Conservation (phyloP, 345 rosid genomes). For the Isatis tinctoria region DNA sequence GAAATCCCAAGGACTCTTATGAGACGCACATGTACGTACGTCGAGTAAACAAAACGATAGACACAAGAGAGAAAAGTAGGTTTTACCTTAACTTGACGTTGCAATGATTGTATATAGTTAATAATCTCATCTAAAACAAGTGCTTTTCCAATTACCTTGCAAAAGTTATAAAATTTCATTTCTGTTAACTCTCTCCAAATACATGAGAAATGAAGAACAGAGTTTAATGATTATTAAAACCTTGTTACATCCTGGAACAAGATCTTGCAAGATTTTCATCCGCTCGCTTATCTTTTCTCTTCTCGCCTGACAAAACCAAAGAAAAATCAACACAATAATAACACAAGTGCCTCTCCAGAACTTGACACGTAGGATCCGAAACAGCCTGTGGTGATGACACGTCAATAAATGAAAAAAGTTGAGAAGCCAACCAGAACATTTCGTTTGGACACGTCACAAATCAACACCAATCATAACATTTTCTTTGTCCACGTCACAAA, state of each 20-base stretch:
- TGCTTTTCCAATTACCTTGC: constrained; percentile 87
- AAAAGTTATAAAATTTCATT: not conserved
- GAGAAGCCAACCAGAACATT: too few relatives aligned
- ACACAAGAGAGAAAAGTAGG: not conserved
- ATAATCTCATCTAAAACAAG: constrained; percentile 90
- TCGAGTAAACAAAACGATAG: too few relatives aligned
- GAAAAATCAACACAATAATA: too few relatives aligned
- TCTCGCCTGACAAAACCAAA: constrained; percentile 56
- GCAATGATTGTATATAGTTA: constrained; percentile 87
- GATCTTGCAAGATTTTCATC: constrained; percentile 90
- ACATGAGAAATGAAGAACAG: not conserved
- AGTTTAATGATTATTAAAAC: constrained; percentile 29
- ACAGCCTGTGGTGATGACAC: too few relatives aligned
- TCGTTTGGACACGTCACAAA: too few relatives aligned
- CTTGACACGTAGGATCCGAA: too few relatives aligned
- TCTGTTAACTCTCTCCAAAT: not conserved
- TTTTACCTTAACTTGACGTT: constrained; percentile 82
- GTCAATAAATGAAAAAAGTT: too few relatives aligned
- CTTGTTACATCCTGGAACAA: constrained; percentile 92
- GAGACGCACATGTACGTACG: too few relatives aligned
- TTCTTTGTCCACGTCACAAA: too few relatives aligned
- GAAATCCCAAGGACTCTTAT: not conserved
- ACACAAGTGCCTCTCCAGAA: too few relatives aligned
- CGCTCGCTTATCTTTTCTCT: constrained; percentile 93
- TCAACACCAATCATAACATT: too few relatives aligned